These are phyloP conservation scores for Neurospora cerealis DNA, from an alignment of 495 filamentous ascomycete genomes.

Conservation along the genomic window DNA sequence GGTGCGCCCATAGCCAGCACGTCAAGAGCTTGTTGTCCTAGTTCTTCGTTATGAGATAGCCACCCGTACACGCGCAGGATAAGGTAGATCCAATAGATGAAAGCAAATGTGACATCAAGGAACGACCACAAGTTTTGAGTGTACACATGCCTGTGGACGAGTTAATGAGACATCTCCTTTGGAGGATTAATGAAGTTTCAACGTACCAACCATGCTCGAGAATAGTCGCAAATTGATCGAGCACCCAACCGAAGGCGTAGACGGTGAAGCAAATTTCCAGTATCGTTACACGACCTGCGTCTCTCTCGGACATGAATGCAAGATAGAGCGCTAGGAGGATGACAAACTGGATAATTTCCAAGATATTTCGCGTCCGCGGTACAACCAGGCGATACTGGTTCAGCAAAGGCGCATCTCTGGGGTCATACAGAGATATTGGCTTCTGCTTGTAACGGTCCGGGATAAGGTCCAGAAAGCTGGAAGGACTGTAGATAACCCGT, in stretches of 20 bases:
- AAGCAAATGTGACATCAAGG: constrained; percentile 56
- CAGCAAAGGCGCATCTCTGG: constrained; percentile 50
- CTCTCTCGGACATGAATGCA: constrained; percentile 51
- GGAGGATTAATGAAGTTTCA: not conserved
- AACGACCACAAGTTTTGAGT: constrained; percentile 75
- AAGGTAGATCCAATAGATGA: constrained; percentile 52
- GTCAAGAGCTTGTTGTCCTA: constrained; percentile 50
- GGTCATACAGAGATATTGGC: constrained; percentile 61
- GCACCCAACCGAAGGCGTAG: constrained; percentile 59
- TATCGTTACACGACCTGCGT: constrained; percentile 35
- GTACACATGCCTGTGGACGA: constrained; percentile 50
- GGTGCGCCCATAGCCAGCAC: constrained; percentile 61
- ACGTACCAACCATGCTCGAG: constrained; percentile 57
- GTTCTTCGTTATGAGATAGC: constrained; percentile 19
- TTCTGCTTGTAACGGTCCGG: constrained; percentile 66
- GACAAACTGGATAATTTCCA: constrained; percentile 59
- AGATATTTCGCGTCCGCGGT: constrained; percentile 54
- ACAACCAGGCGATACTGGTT: constrained; percentile 71
- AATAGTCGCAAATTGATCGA: constrained; percentile 64
- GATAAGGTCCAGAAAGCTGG: constrained; percentile 58
- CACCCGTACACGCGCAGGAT: constrained; percentile 49
- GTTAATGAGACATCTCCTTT: constrained; percentile 1
- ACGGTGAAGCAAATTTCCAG: constrained; percentile 52
- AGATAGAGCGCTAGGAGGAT: constrained; percentile 52
- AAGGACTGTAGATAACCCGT: constrained; percentile 59